phyloP scores from a whole-genome alignment of 495 filamentous ascomycete species.

The Delitschia confertaspora region DNA sequence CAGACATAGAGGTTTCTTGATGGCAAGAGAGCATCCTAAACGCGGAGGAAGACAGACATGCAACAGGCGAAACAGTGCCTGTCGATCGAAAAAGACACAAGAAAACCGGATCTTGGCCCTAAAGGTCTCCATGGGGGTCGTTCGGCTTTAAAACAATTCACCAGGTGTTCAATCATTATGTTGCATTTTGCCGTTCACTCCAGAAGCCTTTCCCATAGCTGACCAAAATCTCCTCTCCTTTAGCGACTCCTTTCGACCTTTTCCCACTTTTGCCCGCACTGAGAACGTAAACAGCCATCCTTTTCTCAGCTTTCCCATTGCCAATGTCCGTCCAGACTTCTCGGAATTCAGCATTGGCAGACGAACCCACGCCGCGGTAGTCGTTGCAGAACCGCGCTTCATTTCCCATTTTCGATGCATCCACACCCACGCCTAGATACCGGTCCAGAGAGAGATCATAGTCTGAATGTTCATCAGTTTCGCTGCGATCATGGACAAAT shows the following conservation, averaged over 20 bases:
- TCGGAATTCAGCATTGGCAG: conserved; percentile 54
- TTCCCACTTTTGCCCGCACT: conserved; percentile 45
- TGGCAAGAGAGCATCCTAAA: no score
- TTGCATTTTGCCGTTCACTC: conserved; percentile 31
- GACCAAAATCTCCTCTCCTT: conserved; percentile 54
- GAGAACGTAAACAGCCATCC: conserved; percentile 54
- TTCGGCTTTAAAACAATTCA: no score
- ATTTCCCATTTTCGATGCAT: conserved; percentile 53
- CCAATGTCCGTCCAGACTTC: conserved; percentile 34
- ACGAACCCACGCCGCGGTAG: conserved; percentile 52
- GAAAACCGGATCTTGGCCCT: no score
- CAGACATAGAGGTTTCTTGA: no score
- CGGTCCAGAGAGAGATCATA: conserved; percentile 61
- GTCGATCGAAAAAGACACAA: no score
- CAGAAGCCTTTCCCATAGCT: conserved; percentile 64
- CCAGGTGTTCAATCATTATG: conserved; percentile 6
- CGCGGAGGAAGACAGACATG: no score
- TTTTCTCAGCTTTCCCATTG: conserved; percentile 38
- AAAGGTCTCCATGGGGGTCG: no score
- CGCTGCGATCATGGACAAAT: conserved; percentile 43
- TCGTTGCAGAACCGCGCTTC: conserved; percentile 69
- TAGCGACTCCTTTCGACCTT: conserved; percentile 44
- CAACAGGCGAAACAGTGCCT: no score
- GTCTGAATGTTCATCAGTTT: conserved; percentile 43
- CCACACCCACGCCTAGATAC: conserved; percentile 51